Evolutionary conservation across 306 rosid species (phyloP), one percentile per base, ranked within the genome.

Genomic region (Vachellia pachyceras): DNA sequence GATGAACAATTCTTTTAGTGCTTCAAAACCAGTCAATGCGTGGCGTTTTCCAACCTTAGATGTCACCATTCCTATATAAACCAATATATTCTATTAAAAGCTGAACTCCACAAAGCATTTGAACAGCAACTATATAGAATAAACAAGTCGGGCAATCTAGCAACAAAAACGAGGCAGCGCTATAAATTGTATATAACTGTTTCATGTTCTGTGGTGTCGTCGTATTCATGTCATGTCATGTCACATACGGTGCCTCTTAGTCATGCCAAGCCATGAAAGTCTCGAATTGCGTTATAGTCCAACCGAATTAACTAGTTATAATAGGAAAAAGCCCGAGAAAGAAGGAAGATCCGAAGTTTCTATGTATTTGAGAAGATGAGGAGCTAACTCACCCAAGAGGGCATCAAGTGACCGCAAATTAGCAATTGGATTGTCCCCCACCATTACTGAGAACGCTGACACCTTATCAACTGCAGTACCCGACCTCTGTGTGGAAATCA

Each of bases 21-120:
- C 93, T 88, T 96, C 98, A 57, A 96, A 96, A 49, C 97, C 99
- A 39, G 94, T 88, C 73, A 96, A 84, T 44, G 98, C 98, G 64
- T 93, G 97, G 72, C 98, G 92, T 89, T 96, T 96, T 35, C 99
- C 99, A 66, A 93, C 99, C 89, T 96, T 96, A 41, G 98, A 91
- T 42, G 99, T 86, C 69, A 96, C 98, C 99, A 96, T 93, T 80
- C 98, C 99, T 96, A 82, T 70, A 76, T 57, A 55, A 61, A 89
- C 75, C 46, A 77, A 61, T 35, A 46, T 52, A 41, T 29, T 20
- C 6, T n/a, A 69, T 85, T 47, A 81, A 50, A 79, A 29, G 73
- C 57, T 77, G 55, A 13, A 60, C 45, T 74, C 50, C 0, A 50
- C 46, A 64, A 64, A 77, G 20, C 39, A 58, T n/a, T 68, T 33